Conservation (phyloP, 1,139 yeast species). For the Taiozyma onychis region DNA sequence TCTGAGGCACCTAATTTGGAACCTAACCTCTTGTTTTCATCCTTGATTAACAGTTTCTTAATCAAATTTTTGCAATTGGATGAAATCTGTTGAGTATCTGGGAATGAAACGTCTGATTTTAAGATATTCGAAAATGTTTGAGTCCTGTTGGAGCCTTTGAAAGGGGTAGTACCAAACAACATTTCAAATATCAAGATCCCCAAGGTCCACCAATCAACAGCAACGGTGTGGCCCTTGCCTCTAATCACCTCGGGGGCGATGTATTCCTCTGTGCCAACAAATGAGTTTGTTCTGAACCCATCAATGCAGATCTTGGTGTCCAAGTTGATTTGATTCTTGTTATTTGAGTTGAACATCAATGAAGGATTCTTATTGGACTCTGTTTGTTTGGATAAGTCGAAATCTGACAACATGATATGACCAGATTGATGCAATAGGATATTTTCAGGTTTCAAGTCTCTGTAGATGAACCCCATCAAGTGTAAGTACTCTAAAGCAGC, state of each 20-base stretch:
- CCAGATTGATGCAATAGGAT: constrained; percentile 92
- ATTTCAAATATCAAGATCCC: constrained; percentile 90
- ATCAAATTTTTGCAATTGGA: constrained; percentile 75
- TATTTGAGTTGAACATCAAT: constrained; percentile 23
- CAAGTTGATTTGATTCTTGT: constrained; percentile 30
- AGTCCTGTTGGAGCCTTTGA: constrained; percentile 84
- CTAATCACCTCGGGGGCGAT: constrained; percentile 97
- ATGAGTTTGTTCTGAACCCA: constrained; percentile 92
- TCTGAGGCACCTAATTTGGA: constrained; percentile 94
- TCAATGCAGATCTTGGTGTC: constrained; percentile 95
- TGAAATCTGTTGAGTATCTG: constrained; percentile 53
- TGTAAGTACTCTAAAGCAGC: constrained; percentile 96
- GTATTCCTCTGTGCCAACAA: constrained; percentile 97
- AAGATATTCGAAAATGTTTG: constrained; percentile 84
- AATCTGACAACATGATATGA: constrained; percentile 95
- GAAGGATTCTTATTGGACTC: constrained; percentile 57
- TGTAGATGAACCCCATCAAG: constrained; percentile 91
- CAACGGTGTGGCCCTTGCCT: constrained; percentile 96
- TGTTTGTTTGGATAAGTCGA: constrained; percentile 89
- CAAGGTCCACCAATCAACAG: constrained; percentile 99
- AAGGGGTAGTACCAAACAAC: constrained; percentile 94
- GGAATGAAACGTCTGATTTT: constrained; percentile 76
- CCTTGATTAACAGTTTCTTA: constrained; percentile 77
- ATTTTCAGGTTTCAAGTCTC: constrained; percentile 95
- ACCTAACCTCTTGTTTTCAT: constrained; percentile 83